These are phyloP conservation scores for Leishmania guyanensis DNA, from an alignment of 208 protist genomes.

Conservation along the genomic window DNA sequence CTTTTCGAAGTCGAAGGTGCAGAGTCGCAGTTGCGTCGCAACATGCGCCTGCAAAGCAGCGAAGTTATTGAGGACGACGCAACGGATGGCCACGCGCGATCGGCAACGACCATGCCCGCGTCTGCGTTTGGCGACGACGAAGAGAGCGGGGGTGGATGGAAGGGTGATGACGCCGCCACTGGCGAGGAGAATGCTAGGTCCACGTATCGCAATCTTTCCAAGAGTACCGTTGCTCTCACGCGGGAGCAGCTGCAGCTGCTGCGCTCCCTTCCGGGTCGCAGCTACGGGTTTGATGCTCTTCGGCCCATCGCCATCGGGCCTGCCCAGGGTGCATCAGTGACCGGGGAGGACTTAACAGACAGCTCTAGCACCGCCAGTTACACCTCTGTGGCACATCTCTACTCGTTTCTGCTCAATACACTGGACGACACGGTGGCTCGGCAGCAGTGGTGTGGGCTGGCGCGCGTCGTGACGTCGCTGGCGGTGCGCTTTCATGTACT, in stretches of 20 bases:
- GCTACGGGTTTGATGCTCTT: slow-evolving; percentile 24
- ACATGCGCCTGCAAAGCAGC: slow-evolving; percentile 12
- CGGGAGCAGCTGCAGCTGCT: slow-evolving; percentile 25
- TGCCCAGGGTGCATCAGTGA: neutral
- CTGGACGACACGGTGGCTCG: slow-evolving; percentile 44
- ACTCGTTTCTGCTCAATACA: slow-evolving; percentile 43
- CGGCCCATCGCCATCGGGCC: neutral
- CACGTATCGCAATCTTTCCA: slow-evolving; percentile 1
- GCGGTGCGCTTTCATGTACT: slow-evolving; percentile 70
- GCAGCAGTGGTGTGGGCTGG: slow-evolving; percentile 62
- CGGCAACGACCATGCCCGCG: neutral
- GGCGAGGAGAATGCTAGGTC: neutral
- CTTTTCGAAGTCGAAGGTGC: slow-evolving; percentile 24
- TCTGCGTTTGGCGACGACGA: neutral
- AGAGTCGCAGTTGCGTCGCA: slow-evolving; percentile 17
- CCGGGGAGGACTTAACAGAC: neutral
- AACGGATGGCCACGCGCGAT: neutral
- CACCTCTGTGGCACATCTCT: slow-evolving; percentile 10
- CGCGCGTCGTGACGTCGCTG: slow-evolving; percentile 69
- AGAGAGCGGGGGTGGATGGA: neutral
- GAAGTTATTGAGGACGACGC: neutral
- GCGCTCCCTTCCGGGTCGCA: slow-evolving; percentile 23
- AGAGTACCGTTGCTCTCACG: slow-evolving; percentile 8
- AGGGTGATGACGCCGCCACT: neutral
- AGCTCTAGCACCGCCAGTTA: neutral